These are phyloP conservation scores for Schwanniomyces yamadae DNA, from an alignment of 805 yeast genomes.

Conservation along the genomic window DNA sequence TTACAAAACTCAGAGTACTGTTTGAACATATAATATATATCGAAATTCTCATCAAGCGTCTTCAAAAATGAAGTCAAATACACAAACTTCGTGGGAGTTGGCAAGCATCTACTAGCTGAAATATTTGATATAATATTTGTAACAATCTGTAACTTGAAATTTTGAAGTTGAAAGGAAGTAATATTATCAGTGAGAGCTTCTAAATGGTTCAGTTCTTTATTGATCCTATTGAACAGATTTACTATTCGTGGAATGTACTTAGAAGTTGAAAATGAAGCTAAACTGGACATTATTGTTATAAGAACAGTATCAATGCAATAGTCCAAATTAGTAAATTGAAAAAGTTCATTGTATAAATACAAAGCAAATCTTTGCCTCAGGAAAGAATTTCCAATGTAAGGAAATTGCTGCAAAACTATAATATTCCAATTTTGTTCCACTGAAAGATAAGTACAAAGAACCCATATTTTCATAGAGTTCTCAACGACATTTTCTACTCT, in stretches of 20 bases:
- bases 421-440: constrained; percentile 33
- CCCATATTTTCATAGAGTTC: constrained; percentile 30
- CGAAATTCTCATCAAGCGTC: constrained; percentile 26
- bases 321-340: constrained; percentile 18
- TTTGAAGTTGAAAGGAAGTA: constrained; percentile 17
- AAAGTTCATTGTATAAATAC: constrained; percentile 25
- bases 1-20: constrained; percentile 32
- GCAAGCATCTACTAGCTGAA: constrained; percentile 8
- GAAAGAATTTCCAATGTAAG: constrained; percentile 37
- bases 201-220: constrained; percentile 16
- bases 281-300: constrained; percentile 20
- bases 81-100: constrained; percentile 10
- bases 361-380: constrained; percentile 36
- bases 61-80: constrained; percentile 21
- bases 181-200: constrained; percentile 17
- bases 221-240: constrained; percentile 14
- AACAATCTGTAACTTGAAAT: constrained; percentile 18
- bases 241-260: constrained; percentile 24
- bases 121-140: constrained; percentile 19
- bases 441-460: constrained; percentile 15
- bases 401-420: constrained; percentile 35
- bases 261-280: constrained; percentile 25
- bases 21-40: constrained; percentile 18
- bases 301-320: constrained; percentile 23
- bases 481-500: constrained; percentile 24